Conservation (phyloP, 768 basidiomycete genomes). For the Sarcodon sp. region DNA sequence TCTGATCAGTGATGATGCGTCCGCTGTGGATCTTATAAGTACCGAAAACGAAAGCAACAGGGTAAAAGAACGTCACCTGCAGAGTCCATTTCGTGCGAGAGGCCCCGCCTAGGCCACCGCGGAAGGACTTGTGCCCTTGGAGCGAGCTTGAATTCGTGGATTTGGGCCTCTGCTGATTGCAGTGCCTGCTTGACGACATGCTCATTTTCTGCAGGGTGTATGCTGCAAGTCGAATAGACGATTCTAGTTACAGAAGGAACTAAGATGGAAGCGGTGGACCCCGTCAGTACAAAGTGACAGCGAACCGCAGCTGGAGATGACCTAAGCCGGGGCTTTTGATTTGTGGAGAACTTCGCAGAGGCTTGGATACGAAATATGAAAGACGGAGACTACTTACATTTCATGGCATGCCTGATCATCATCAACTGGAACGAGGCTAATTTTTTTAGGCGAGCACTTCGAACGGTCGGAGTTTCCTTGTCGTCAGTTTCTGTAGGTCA, state of each 20-base stretch:
- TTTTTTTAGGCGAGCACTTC: constrained; percentile 65
- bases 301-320: not conserved
- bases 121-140: constrained; percentile 57
- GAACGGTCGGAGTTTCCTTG: constrained; percentile 15
- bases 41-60: not conserved
- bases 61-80: constrained; percentile 22
- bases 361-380: not conserved
- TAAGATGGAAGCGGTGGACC: constrained; percentile 15
- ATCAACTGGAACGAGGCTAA: constrained; percentile 80
- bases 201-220: constrained; percentile 88
- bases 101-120: constrained; percentile 72
- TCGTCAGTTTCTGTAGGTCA: constrained; percentile 34
- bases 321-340: not conserved
- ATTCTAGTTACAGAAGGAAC: constrained; percentile 71
- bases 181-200: constrained; percentile 73
- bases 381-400: constrained; percentile 41
- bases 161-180: constrained; percentile 51
- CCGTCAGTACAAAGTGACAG: not conserved
- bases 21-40: constrained; percentile 19
- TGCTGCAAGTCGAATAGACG: constrained; percentile 97
- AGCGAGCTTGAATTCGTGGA: constrained; percentile 56
- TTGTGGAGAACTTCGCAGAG: not conserved
- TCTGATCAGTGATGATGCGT: constrained; percentile 52
- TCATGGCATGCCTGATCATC: constrained; percentile 93
- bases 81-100: constrained; percentile 46